These are phyloP conservation scores for Ulmus americana DNA, from an alignment of 331 rosid genomes.

Conservation along the genomic window DNA sequence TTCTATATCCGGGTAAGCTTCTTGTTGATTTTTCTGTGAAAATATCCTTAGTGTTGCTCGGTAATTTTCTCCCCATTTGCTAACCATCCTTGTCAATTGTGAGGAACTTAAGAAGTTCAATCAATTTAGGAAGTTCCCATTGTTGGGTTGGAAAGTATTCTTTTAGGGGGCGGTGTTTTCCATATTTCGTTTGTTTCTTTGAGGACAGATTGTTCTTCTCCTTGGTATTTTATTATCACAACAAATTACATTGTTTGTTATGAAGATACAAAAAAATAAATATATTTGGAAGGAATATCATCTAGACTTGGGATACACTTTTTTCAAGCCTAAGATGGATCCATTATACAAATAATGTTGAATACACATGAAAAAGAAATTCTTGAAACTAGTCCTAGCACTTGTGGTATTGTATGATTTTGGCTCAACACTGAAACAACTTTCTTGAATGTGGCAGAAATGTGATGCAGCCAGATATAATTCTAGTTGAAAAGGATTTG, in stretches of 20 bases:
- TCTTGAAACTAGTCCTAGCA: background rate
- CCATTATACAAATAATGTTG: background rate
- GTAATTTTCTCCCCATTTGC: too few species aligned
- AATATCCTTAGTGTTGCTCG: background rate
- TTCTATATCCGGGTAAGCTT: constrained; percentile 47
- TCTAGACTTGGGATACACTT: too few species aligned
- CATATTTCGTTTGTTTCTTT: too few species aligned
- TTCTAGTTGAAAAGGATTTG: constrained; percentile 84
- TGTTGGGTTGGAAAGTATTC: too few species aligned
- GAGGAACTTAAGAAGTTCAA: background rate
- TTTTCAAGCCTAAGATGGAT: too few species aligned
- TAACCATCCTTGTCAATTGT: background rate
- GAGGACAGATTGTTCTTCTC: too few species aligned
- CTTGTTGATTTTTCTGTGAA: background rate
- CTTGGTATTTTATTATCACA: too few species aligned
- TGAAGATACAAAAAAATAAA: too few species aligned
- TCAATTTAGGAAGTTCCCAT: too few species aligned
- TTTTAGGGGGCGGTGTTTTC: too few species aligned
- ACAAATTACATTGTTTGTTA: too few species aligned
- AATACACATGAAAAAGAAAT: background rate
- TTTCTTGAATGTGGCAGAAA: constrained; percentile 46
- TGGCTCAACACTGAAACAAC: background rate
- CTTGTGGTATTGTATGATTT: background rate
- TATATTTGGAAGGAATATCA: too few species aligned
- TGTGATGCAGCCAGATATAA: constrained; percentile 59